Base-by-base conservation (phyloP, 352 stramenopile species). In the Pythium brachiatum region DNA sequence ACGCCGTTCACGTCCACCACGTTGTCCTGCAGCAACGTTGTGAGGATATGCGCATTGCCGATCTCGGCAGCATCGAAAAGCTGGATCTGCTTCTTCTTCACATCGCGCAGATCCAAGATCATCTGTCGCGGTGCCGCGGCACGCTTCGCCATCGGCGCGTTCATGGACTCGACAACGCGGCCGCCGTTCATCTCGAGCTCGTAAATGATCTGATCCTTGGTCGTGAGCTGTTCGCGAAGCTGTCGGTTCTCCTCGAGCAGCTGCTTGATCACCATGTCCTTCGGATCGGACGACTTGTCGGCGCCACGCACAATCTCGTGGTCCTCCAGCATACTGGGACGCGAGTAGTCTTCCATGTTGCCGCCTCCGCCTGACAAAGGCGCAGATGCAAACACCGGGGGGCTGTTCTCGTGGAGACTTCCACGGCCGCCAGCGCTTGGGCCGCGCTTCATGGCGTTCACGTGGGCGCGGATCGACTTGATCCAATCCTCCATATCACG, bases 21-120 rank as follows among this genome's bases (percentile, higher is more conserved):
- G 25, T 93, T 93, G 62, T 95, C 85, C 15, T 80, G 74, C 43
- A 95, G 64, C 23, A 95, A 59, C 26, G 83, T 95, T 2, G 82
- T 76, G 61, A 95, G 90, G 12, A 93, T 57, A 58, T 92, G 83
- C 74, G 75, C 88, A 55, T 95, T 93, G 66, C 86, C 86, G 34
- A 93, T 78, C 76, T 95, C 86, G 0, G 84, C 86, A 0, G 86
- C 86, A 62, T 95, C 86, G 46, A 93, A 95, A 18, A 95, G 70
- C 65, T 95, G 86, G 57, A 95, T 91, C 57, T 95, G 86, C 74
- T 95, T 95, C 72, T 95, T 92, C 70, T 92, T 92, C 6, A 95
- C 79, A 46, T 95, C 83, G 57, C 86, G 73, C 58, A 95, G 50
- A 55, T 95, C 86, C 48, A 95, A 61, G 57, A 91, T 95, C 76